Base-by-base conservation (phyloP, 2,329 filamentous ascomycete genomes). In the Eutypella sp. region DNA sequence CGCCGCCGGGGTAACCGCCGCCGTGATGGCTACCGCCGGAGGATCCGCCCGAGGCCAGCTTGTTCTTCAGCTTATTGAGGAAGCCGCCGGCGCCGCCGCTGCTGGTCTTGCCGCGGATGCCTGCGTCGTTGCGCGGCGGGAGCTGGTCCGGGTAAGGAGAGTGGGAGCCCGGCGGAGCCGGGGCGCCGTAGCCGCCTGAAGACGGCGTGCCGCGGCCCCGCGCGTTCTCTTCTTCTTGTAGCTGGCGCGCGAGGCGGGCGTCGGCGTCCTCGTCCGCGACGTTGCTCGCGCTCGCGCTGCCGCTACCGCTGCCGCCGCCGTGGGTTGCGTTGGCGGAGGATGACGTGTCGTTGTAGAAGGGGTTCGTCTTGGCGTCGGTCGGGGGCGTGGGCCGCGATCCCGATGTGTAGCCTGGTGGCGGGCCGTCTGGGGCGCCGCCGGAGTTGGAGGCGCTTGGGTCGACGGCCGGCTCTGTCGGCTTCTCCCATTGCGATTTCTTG, bases 401-500 rank as follows among this genome's bases (percentile, higher is more conserved):
- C 20, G 74, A 69, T 11, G 76, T 70, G 67, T 91, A 90, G 51
- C 77, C 75, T 0, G 87, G 85, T 11, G 87, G 87, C 3, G 84
- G 75, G 31, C 81, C 86, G 5, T 73, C 66, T 11, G 84, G 71
- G 6, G 64, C 62, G 39, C 55, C 61, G 29, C 64, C 63, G 11
- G 71, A 62, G 7, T 11, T 16, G 3, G 18, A 11, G 13, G 36
- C 36, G 4, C 19, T 22, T 13, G 75, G 67, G 15, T 78, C 74
- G 53, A 79, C 78, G 43, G 82, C 81, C 37, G 87, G 84, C 44
- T 76, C 76, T 31, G 82, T 88, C 16, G 90, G 90, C 56, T 81
- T 85, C 4, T 95, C 87, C 91, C 91, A 96, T 76, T 92, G 87
- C 5, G 91, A 95, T 62, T 86, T 78, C 60, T 93, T 93, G 53